Conservation (phyloP, 805 yeast genomes). For the Saccharomycopsis fermentans region DNA sequence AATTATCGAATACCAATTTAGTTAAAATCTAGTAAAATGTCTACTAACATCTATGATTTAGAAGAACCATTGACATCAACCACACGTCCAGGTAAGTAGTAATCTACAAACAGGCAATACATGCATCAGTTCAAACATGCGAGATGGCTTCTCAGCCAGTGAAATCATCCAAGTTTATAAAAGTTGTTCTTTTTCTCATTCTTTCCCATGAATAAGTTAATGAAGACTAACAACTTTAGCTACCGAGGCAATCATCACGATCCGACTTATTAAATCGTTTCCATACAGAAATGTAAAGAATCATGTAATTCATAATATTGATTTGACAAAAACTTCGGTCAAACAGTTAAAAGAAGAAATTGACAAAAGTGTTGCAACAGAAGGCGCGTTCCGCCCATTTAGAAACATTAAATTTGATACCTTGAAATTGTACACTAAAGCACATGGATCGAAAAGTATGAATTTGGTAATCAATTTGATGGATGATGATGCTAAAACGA, state of each 20-base stretch:
- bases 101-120: no score
- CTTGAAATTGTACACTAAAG: conserved; percentile 82
- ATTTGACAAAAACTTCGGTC: conserved; percentile 62
- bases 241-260: conserved; percentile 66
- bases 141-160: no score
- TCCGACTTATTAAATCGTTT: conserved; percentile 83
- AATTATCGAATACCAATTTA: no score
- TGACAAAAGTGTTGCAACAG: conserved; percentile 35
- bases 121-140: neutral
- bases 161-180: no score
- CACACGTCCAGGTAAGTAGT: conserved; percentile 51
- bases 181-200: no score
- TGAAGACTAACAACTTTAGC: conserved; percentile 22
- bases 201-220: conserved; percentile 7
- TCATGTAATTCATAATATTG: conserved; percentile 55
- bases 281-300: conserved; percentile 84
- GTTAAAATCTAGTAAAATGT: no score
- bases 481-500: conserved; percentile 74
- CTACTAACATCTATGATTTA: conserved; percentile 26
- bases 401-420: conserved; percentile 66
- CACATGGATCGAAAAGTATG: conserved; percentile 90
- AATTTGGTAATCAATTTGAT: conserved; percentile 76
- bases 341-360: conserved; percentile 48
- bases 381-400: conserved; percentile 72
- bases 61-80: conserved; percentile 76